phyloP scores from a whole-genome alignment of 2,329 filamentous ascomycete genomes.

The Lecanicillium sp. region DNA sequence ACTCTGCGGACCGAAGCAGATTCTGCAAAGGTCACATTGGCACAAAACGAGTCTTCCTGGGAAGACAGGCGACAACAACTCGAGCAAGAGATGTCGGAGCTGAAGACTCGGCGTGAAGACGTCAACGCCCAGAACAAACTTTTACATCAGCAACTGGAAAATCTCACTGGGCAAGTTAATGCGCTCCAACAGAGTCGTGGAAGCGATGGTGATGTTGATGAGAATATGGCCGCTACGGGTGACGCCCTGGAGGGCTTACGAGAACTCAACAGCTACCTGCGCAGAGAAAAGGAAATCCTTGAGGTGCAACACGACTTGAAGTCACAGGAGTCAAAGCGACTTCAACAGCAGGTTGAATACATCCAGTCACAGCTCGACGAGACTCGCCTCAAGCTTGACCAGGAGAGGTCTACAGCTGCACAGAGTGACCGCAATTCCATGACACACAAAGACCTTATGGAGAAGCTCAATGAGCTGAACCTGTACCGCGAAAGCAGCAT shows the following conservation, averaged over 20 bases:
- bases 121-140: constrained; percentile 83
- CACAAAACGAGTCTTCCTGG: constrained; percentile 83
- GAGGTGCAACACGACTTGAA: constrained; percentile 94
- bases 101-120: constrained; percentile 73
- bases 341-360: constrained; percentile 87
- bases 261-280: constrained; percentile 84
- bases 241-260: constrained; percentile 67
- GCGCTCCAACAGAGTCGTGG: constrained; percentile 69
- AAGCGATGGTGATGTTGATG: constrained; percentile 40
- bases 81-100: constrained; percentile 74
- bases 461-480: constrained; percentile 92
- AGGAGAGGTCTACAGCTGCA: constrained; percentile 71
- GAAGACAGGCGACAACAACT: constrained; percentile 70
- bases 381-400: constrained; percentile 76
- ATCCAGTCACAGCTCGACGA: constrained; percentile 84
- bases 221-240: constrained; percentile 44
- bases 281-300: constrained; percentile 93
- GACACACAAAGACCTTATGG: constrained; percentile 83
- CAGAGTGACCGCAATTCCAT: constrained; percentile 66
- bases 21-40: constrained; percentile 69
- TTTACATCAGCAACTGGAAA: constrained; percentile 82
- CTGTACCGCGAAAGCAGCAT: constrained; percentile 91
- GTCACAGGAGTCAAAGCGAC: constrained; percentile 74
- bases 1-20: constrained; percentile 74
- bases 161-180: constrained; percentile 69